Conservation (phyloP, 192 early-diverging fungal genomes). For the Dimargaris verticillata region DNA sequence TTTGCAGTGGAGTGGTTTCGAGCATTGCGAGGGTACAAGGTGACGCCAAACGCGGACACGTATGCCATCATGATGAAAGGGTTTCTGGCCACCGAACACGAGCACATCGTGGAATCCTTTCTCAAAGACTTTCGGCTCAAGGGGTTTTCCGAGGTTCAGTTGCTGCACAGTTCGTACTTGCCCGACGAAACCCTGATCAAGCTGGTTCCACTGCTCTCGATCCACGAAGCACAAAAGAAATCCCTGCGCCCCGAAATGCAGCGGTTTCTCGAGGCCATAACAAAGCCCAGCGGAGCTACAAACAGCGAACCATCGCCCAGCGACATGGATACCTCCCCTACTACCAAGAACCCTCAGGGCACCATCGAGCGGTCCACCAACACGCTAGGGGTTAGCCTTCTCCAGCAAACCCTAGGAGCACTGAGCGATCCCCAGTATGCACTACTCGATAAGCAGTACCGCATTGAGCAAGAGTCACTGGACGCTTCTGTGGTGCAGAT, state of each 20-base stretch:
- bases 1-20: slow-evolving; percentile 59
- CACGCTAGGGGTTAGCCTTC: slow-evolving; percentile 56
- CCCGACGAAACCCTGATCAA: slow-evolving; percentile 22
- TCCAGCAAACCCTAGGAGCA: slow-evolving; percentile 49
- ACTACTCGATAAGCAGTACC: slow-evolving; percentile 55
- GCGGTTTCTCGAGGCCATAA: slow-evolving; percentile 12
- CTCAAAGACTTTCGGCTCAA: slow-evolving; percentile 9
- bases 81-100: slow-evolving; percentile 28
- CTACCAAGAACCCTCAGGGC: not conserved
- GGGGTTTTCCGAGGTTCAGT: slow-evolving; percentile 12
- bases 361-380: slow-evolving; percentile 24
- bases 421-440: slow-evolving; percentile 33
- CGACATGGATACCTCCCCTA: slow-evolving; percentile 12
- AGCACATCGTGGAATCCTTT: slow-evolving; percentile 17
- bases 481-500: slow-evolving; percentile 52
- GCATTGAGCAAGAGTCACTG: slow-evolving; percentile 67
- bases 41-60: slow-evolving; percentile 49
- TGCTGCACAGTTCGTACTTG: slow-evolving; percentile 24
- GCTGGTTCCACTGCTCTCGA: slow-evolving; percentile 24
- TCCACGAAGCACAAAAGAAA: not conserved
- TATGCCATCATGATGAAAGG: slow-evolving; percentile 63
- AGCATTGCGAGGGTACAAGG: slow-evolving; percentile 30
- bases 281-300: slow-evolving; percentile 9
- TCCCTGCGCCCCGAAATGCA: not conserved
- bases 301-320: slow-evolving; percentile 16